A percentile compares a stretch with the other conserved stretches of the same genome.
Conservation (phyloP, 495 filamentous ascomycete genomes). For the Aspergillus indologenus region DNA sequence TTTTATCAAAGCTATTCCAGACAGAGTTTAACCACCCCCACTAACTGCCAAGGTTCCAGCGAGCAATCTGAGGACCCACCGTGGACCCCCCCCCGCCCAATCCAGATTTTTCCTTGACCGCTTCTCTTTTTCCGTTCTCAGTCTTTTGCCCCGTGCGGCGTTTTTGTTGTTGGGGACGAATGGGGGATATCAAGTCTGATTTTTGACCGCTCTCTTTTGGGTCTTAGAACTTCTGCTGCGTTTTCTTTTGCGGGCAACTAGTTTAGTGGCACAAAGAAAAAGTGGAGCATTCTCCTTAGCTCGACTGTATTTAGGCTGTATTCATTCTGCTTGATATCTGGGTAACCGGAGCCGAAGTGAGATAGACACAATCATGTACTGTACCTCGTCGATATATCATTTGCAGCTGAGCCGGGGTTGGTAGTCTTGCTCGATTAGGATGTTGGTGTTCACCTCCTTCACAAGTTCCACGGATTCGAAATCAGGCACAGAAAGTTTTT, state of each 20-base stretch:
- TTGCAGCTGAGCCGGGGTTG: too few species aligned
- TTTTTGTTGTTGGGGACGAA: not conserved
- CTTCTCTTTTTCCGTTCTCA: not conserved
- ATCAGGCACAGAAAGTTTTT: too few species aligned
- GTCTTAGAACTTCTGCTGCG: too few species aligned
- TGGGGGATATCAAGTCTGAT: too few species aligned
- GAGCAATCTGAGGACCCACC: not conserved
- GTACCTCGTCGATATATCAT: too few species aligned
- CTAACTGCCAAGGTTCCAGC: not conserved
- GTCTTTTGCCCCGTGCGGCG: not conserved
- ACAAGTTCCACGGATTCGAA: too few species aligned
- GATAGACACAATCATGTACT: too few species aligned
- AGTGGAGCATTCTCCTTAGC: not conserved
- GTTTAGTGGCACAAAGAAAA: not conserved
- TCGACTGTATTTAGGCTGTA: not conserved
- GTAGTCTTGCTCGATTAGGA: too few species aligned
- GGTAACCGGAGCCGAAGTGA: not conserved
- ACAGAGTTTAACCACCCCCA: not conserved
- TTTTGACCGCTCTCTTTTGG: too few species aligned
- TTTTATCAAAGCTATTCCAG: not conserved
- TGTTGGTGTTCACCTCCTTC: too few species aligned
- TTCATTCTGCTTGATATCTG: not conserved
- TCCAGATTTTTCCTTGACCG: conserved; percentile 2
- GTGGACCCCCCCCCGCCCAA: not conserved
- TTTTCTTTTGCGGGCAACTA: too few species aligned